phyloP scores from a whole-genome alignment of 176 grass and related monocot species.

The Oryza punctata region DNA sequence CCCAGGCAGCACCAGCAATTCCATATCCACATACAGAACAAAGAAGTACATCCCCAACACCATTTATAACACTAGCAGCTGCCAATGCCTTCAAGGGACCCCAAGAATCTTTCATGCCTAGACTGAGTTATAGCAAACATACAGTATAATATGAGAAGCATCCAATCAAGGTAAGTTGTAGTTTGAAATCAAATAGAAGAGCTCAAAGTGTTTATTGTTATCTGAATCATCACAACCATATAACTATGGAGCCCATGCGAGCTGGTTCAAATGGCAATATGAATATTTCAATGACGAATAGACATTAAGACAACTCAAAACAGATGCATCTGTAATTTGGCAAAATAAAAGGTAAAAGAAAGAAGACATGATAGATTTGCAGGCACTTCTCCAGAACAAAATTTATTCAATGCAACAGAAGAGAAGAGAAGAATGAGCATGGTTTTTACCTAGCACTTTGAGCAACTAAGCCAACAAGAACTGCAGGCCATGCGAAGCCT shows the following conservation, averaged over 20 bases:
- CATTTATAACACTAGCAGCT: slow-evolving; percentile 83
- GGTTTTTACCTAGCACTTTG: slow-evolving; percentile 94
- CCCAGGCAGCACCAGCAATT: slow-evolving; percentile 98
- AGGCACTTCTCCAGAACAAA: not conserved
- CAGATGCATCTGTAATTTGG: slow-evolving; percentile 4
- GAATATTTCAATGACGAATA: not conserved
- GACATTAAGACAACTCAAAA: slow-evolving; percentile 14
- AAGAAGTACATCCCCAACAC: slow-evolving; percentile 76
- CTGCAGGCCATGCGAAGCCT: slow-evolving; percentile 93
- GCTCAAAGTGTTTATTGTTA: slow-evolving; percentile 4
- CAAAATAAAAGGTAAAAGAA: slow-evolving; percentile 21
- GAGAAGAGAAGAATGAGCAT: slow-evolving; percentile 10
- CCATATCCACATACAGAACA: slow-evolving; percentile 83
- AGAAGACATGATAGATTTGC: not conserved
- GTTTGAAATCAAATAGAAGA: slow-evolving; percentile 2
- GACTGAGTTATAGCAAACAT: slow-evolving; percentile 57
- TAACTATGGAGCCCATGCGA: not conserved
- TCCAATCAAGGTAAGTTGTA: slow-evolving; percentile 30
- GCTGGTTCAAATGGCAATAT: not conserved
- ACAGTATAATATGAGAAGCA: slow-evolving; percentile 38
- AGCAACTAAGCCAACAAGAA: slow-evolving; percentile 98
- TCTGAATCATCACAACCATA: not conserved
- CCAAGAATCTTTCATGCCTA: slow-evolving; percentile 99
- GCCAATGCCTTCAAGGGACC: slow-evolving; percentile 91
- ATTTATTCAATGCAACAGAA: slow-evolving; percentile 10